These are phyloP conservation scores for Botryotinia convoluta DNA, from an alignment of 2,329 filamentous ascomycete species.

Conservation along the genomic window DNA sequence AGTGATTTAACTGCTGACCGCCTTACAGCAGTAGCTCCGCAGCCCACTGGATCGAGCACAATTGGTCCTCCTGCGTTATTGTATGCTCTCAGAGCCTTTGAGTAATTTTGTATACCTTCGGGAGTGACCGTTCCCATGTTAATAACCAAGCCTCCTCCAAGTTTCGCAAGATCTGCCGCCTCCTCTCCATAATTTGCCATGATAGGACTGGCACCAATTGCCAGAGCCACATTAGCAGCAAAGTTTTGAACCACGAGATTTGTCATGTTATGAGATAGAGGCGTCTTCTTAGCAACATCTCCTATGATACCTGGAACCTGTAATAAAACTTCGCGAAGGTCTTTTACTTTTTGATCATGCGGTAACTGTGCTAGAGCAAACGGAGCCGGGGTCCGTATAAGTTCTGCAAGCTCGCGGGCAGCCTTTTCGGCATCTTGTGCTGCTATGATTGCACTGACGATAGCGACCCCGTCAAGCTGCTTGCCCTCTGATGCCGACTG, in stretches of 20 bases:
- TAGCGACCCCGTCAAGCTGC: constrained; percentile 73
- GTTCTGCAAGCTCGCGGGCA: constrained; percentile 55
- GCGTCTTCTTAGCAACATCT: constrained; percentile 60
- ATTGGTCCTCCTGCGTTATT: constrained; percentile 74
- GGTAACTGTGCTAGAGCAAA: constrained; percentile 29
- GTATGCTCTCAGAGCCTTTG: constrained; percentile 74
- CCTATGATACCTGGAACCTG: constrained; percentile 48
- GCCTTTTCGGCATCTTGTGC: constrained; percentile 64
- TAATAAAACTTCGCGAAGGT: constrained; percentile 30
- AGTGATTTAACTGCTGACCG: constrained; percentile 68
- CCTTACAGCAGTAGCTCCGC: constrained; percentile 75
- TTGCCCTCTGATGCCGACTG: constrained; percentile 59
- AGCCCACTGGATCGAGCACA: constrained; percentile 86
- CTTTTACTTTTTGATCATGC: constrained; percentile 24
- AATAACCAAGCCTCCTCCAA: constrained; percentile 77
- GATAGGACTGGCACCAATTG: constrained; percentile 83
- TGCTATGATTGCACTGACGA: constrained; percentile 86
- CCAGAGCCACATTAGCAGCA: constrained; percentile 83
- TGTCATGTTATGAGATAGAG: constrained; percentile 94
- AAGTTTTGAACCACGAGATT: constrained; percentile 96
- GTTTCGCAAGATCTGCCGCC: constrained; percentile 72
- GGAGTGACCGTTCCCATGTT: constrained; percentile 93
- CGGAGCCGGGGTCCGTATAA: constrained; percentile 45
- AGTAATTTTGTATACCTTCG: constrained; percentile 68
- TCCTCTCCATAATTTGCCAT: constrained; percentile 89